Evolutionary conservation across 164 flowering plant genomes (phyloP), one percentile per base, ranked within the genome.

Genomic region (Kingdonia uniflora): DNA sequence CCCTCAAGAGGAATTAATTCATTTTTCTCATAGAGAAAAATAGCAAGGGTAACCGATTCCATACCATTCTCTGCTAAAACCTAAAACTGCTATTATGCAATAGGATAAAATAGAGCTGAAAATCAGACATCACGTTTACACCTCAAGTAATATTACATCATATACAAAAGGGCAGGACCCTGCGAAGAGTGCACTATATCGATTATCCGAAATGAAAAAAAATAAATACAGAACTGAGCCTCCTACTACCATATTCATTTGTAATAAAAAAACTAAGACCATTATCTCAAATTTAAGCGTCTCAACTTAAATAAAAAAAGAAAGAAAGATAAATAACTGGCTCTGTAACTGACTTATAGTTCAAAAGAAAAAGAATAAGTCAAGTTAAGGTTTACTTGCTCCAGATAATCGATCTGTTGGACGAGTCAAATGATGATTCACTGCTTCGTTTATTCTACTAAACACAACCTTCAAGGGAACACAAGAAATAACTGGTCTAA

Each of bases 391-490:
- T 29, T 55, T 62, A 48, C 56, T 26, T 3, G 67, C 37, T 44
- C 26, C 35, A 48, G 22, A 21, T n/a, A n/a, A 35, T 19, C 58
- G 74, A 20, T 68, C 62, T 14, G 65, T 24, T 10, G 71, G 46
- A 54, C 79, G 60, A 5, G 57, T 39, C 25, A 75, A 76, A 19
- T 73, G 66, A 43, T 66, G 66, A 43, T 66, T 82, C 62, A 89
- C 53, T 24, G 84, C 89, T 69, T 80, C 92, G 46, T 74, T 80
- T 65, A 91, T 72, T 73, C 98, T 76, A 65, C 89, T 84, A 55
- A 91, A 87, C 2, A 91, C 98, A 58, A 81, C 62, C 29, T 79
- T 87, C 40, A 91, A 45, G 6, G 97, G 95, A 15, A 91, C 65
- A 68, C 97, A 87, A 39, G 95, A 75, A 39, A 79, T 52, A 15